Conservation (phyloP, 164 flowering plant species). For the Kalanchoe fedtschenkoi region DNA sequence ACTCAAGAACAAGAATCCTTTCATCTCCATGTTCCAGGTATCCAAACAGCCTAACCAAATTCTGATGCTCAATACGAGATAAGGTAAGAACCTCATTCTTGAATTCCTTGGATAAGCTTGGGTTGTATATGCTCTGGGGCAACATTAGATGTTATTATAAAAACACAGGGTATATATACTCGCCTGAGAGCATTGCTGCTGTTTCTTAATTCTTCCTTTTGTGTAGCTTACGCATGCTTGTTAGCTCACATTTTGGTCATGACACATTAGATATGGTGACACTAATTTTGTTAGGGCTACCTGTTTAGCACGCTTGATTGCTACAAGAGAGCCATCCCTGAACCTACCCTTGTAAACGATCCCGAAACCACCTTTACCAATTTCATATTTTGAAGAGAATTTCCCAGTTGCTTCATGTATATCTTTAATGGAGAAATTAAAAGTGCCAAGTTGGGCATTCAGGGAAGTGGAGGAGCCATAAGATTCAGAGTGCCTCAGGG, state of each 20-base stretch:
- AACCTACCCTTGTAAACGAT: conserved; percentile 54
- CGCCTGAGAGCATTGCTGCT: neutral
- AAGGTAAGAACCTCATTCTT: conserved; percentile 48
- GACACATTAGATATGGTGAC: neutral
- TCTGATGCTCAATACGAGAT: conserved; percentile 60
- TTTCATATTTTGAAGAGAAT: conserved; percentile 37
- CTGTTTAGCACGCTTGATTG: conserved; percentile 62
- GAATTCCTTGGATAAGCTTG: conserved; percentile 28
- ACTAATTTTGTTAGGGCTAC: conserved; percentile 14
- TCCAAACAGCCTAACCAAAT: conserved; percentile 56
- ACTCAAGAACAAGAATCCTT: conserved; percentile 45
- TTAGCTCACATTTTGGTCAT: neutral
- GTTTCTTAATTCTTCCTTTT: neutral
- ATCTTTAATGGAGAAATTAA: conserved; percentile 36
- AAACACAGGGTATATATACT: neutral
- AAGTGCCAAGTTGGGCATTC: conserved; percentile 14
- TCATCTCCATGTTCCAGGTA: conserved; percentile 51
- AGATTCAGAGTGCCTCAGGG: conserved; percentile 20
- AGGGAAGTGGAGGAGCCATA: conserved; percentile 15
- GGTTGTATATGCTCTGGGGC: conserved; percentile 31
- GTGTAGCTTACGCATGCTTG: neutral
- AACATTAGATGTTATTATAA: neutral
- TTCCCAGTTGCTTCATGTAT: conserved; percentile 45
- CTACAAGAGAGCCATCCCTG: conserved; percentile 48
- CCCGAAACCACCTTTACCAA: conserved; percentile 67